Conservation (phyloP, 129 eudicot genomes). For the Daucus carota region DNA sequence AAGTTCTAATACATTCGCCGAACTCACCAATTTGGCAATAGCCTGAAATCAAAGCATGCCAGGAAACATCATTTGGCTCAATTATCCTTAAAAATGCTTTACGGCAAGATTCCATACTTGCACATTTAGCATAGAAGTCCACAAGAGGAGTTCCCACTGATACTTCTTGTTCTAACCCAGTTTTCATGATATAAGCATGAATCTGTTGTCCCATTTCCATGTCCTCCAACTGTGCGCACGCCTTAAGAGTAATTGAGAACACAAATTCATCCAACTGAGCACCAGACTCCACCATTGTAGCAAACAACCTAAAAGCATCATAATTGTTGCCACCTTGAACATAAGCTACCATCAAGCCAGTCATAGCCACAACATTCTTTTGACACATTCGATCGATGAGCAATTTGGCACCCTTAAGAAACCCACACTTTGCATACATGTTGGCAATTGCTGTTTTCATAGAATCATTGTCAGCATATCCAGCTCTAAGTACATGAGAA, state of each 20-base stretch:
- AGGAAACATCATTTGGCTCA: conserved; percentile 40
- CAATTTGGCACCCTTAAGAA: conserved; percentile 25
- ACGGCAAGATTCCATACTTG: conserved; percentile 21
- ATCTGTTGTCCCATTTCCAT: conserved; percentile 26
- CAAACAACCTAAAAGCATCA: conserved; percentile 28
- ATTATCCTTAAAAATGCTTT: conserved; percentile 26
- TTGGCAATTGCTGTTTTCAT: conserved; percentile 19
- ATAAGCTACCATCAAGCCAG: conserved; percentile 35
- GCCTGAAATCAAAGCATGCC: conserved; percentile 43
- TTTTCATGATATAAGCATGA: conserved; percentile 33
- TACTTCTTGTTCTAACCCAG: conserved; percentile 25
- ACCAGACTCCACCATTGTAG: conserved; percentile 19
- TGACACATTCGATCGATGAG: conserved; percentile 25
- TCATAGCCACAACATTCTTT: conserved; percentile 34
- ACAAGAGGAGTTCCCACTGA: conserved; percentile 38
- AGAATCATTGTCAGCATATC: conserved; percentile 14
- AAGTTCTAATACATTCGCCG: conserved; percentile 24
- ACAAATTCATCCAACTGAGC: conserved; percentile 32
- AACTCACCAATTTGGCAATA: conserved; percentile 31
- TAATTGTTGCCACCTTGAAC: conserved; percentile 17
- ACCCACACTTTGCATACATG: conserved; percentile 41
- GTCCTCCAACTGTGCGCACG: conserved; percentile 28
- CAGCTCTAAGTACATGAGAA: conserved; percentile 27
- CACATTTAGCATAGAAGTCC: conserved; percentile 28
- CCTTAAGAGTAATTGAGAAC: conserved; percentile 31